Evolutionary conservation across 2,329 filamentous ascomycete species (phyloP), one percentile per base, ranked within the genome.

Genomic region (Polychaeton citri): DNA sequence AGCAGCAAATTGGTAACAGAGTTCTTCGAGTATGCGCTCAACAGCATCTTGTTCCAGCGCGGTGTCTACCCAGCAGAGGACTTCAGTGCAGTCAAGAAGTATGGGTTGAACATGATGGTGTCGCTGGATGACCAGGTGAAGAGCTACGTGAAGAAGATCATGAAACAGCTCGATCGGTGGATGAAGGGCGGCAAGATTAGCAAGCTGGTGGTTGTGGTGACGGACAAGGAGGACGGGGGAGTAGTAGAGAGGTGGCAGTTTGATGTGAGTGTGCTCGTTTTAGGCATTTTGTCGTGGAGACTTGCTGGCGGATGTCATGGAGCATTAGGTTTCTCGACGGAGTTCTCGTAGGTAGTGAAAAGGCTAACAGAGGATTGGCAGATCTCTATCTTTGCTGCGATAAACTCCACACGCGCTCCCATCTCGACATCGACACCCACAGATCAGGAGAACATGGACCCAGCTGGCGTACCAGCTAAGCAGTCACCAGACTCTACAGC

Each of bases 141-240:
- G 63, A 85, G 87, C 20, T 98, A 98, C 64, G 93, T 98, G 69
- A 95, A 94, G 63, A 94, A 92, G 64, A 96, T 98, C 65, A 98
- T 95, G 87, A 79, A 79, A 19, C 90, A 98, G 62, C 75, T 98
- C 39, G 88, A 92, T 65, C 85, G 84, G 58, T 98, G 90, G 90
- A 96, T 96, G 86, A 71, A 86, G 36, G 83, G 81, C 50, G 85
- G 87, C 58, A 96, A 98, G 63, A 95, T 98, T 57, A 92, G 84
- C 35, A 95, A 93, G 62, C 76, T 98, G 9, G 87, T 98, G 40
- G 81, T 98, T 36, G 90, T 98, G 33, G 87, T 98, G 48, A 95
- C 88, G 20, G 83, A 82, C 66, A 96, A 95, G 62, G 90, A 98
- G 60, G 94, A 87, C 0, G 90, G 88, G 44, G 87, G 95, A 57